phyloP scores from a whole-genome alignment of 495 filamentous ascomycete species.

The Penicillium coffeae region DNA sequence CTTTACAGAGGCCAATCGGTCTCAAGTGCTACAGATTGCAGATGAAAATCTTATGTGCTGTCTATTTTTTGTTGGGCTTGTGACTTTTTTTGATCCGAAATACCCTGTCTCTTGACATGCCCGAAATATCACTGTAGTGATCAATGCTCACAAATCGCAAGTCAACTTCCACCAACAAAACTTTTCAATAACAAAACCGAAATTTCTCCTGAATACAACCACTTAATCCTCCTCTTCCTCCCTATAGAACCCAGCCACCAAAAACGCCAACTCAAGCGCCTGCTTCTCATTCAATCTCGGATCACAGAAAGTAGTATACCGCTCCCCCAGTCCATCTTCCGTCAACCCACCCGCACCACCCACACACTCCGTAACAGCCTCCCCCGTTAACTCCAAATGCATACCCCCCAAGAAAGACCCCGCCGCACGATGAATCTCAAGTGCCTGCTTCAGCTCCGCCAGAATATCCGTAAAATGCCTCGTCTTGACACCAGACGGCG shows the following conservation, averaged over 20 bases:
- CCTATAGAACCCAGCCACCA: slow-evolving; percentile 83
- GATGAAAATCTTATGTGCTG: not conserved
- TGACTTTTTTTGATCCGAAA: not conserved
- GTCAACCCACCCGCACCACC: slow-evolving; percentile 84
- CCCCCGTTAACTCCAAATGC: slow-evolving; percentile 91
- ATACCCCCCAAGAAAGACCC: slow-evolving; percentile 87
- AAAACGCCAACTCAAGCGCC: slow-evolving; percentile 88
- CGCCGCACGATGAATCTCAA: slow-evolving; percentile 77
- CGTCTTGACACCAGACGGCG: slow-evolving; percentile 74
- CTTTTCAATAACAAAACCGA: not conserved
- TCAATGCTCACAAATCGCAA: too few relatives aligned
- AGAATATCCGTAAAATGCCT: slow-evolving; percentile 83
- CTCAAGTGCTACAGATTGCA: too few relatives aligned
- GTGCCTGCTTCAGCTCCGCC: slow-evolving; percentile 71
- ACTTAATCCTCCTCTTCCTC: slow-evolving; percentile 29
- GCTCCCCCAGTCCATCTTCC: slow-evolving; percentile 79
- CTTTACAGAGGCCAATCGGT: too few relatives aligned
- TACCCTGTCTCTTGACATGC: too few relatives aligned
- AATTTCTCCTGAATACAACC: not conserved
- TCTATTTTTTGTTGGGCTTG: not conserved
- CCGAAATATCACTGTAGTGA: too few relatives aligned
- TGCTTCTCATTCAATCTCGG: slow-evolving; percentile 96
- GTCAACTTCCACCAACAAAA: too few relatives aligned
- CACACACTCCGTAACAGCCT: slow-evolving; percentile 93
- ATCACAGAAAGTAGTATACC: slow-evolving; percentile 95